A percentile compares a stretch with the other conserved stretches of the same genome.
These are phyloP conservation scores for Calonectria henricotiae DNA, from an alignment of 2,329 filamentous ascomycete species.

Conservation along the genomic window DNA sequence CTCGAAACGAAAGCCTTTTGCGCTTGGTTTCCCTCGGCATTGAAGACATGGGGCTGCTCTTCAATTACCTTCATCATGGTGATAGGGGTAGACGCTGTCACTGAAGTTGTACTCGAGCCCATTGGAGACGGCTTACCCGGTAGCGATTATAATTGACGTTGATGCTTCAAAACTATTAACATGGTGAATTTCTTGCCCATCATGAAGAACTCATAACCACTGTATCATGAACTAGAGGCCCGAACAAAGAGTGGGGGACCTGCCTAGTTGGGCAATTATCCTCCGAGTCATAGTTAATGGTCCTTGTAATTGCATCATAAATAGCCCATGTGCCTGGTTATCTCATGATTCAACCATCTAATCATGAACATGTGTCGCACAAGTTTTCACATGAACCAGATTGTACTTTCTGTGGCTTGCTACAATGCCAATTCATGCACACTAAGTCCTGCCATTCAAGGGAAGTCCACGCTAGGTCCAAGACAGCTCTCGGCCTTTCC, in stretches of 20 bases:
- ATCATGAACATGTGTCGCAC: neutral
- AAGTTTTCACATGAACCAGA: too few species aligned
- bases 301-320: neutral
- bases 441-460: too few species aligned
- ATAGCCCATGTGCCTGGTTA: neutral
- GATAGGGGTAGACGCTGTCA: neutral
- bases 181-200: neutral
- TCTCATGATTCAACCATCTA: constrained; percentile 5
- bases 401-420: too few species aligned
- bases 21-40: too few species aligned
- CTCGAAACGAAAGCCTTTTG: too few species aligned
- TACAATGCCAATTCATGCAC: too few species aligned
- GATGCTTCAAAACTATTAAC: too few species aligned
- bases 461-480: too few species aligned
- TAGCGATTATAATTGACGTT: neutral
- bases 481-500: neutral
- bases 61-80: neutral
- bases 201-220: neutral
- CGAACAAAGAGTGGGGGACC: neutral
- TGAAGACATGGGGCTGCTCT: neutral
- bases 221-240: too few species aligned
- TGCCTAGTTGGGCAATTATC: constrained; percentile 1
- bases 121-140: neutral
- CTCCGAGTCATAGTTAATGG: constrained; percentile 1
- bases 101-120: neutral